phyloP scores from a whole-genome alignment of 208 protist genomes.

The Leishmania lainsoni region DNA sequence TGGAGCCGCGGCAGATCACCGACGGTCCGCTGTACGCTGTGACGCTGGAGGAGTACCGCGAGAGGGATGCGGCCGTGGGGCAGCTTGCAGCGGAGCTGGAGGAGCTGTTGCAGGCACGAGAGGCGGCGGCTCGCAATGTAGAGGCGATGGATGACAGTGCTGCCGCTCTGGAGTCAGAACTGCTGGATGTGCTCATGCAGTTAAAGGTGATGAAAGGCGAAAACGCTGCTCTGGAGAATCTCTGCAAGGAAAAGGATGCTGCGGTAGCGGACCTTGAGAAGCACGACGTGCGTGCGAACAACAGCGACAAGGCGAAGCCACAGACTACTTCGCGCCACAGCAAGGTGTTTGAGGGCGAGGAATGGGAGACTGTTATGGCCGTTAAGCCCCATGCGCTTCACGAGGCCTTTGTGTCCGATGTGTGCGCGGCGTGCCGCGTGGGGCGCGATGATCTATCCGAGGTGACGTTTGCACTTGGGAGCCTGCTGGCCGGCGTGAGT shows the following conservation, averaged over 20 bases:
- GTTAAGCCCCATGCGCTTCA: no score
- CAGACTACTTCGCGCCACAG: neutral
- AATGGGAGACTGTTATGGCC: no score
- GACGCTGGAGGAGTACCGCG: no score
- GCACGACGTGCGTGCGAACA: conserved; percentile 24
- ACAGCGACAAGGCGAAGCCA: conserved; percentile 19
- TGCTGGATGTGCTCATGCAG: conserved; percentile 28
- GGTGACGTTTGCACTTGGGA: conserved; percentile 39
- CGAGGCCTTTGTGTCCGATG: conserved; percentile 40
- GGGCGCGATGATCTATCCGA: conserved; percentile 33
- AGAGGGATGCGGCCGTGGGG: no score
- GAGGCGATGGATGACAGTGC: neutral
- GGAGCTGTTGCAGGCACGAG: neutral
- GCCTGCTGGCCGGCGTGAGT: conserved; percentile 31
- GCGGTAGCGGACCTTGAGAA: conserved; percentile 21
- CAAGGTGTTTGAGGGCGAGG: no score
- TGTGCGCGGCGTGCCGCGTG: conserved; percentile 44
- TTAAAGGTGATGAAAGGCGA: conserved; percentile 30
- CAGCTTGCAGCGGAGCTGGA: no score
- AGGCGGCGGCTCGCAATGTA: conserved; percentile 8
- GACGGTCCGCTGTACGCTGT: no score
- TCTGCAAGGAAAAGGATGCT: conserved; percentile 9
- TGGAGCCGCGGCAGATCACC: no score
- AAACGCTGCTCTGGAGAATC: conserved; percentile 15
- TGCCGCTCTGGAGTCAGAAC: conserved; percentile 23